These are phyloP conservation scores for Lycium barbarum DNA, from an alignment of 257 asterid genomes.

Conservation along the genomic window DNA sequence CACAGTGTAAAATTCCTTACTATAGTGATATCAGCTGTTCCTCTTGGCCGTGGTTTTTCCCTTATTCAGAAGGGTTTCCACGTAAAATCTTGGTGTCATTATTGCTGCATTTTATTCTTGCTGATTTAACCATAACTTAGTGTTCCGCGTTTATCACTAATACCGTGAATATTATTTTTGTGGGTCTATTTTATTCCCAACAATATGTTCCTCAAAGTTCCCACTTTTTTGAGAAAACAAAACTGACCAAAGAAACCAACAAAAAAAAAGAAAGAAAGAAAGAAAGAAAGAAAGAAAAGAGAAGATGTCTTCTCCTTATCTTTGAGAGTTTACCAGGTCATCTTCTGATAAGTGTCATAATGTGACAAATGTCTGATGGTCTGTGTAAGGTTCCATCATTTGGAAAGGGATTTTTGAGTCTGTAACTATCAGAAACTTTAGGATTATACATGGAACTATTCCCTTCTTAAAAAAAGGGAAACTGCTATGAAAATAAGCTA, in stretches of 20 bases:
- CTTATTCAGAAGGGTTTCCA: too few relatives aligned
- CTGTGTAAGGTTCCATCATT: not conserved
- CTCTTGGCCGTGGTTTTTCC: too few relatives aligned
- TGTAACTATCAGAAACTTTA: not conserved
- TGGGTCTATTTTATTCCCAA: too few relatives aligned
- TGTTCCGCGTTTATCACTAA: too few relatives aligned
- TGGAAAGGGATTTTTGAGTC: not conserved
- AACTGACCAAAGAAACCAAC: not conserved
- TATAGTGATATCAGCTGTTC: too few relatives aligned
- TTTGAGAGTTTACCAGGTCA: not conserved
- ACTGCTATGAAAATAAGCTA: not conserved
- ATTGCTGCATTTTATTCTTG: too few relatives aligned
- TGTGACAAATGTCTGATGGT: not conserved
- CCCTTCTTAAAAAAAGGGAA: not conserved
- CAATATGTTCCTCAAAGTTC: not conserved
- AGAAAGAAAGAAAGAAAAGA: not conserved
- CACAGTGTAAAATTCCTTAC: too few relatives aligned
- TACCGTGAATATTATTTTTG: too few relatives aligned
- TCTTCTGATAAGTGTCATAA: not conserved
- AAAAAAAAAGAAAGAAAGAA: not conserved
- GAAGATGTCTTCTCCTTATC: not conserved
- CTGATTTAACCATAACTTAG: too few relatives aligned
- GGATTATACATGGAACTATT: not conserved
- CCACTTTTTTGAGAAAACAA: not conserved
- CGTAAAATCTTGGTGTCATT: too few relatives aligned